Evolutionary conservation across 1,284 basidiomycete genomes (phyloP).

Genomic region (Rugosomyces carneus): DNA sequence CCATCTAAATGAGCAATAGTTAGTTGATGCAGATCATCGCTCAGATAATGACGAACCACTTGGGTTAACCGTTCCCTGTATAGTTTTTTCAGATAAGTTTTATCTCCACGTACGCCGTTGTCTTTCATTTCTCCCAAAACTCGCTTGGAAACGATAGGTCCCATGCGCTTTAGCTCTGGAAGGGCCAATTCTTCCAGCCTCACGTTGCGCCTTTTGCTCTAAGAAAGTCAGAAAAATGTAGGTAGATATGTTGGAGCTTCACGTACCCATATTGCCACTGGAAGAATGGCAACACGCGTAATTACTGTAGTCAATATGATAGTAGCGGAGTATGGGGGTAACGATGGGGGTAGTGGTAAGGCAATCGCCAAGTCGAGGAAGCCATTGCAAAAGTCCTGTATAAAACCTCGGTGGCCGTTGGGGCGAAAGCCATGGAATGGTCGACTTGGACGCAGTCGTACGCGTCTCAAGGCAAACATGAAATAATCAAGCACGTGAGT

Average conservation of each 20-base stretch:
- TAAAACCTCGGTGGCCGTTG: conserved; percentile 21
- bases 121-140: conserved; percentile 55
- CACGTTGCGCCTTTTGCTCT: conserved; percentile 63
- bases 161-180: conserved; percentile 56
- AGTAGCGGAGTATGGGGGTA: conserved; percentile 69
- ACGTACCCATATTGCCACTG: conserved; percentile 78
- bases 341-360: conserved; percentile 57
- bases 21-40: not conserved
- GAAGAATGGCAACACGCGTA: conserved; percentile 65
- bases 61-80: conserved; percentile 43
- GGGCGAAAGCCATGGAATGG: conserved; percentile 9
- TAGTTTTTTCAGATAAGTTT: conserved; percentile 43
- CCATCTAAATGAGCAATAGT: conserved; percentile 35
- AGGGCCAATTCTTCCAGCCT: conserved; percentile 62
- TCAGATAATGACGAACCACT: conserved; percentile 28
- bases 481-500: conserved; percentile 13
- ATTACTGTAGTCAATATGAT: conserved; percentile 72
- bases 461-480: conserved; percentile 32
- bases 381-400: conserved; percentile 32
- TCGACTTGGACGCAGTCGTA: conserved; percentile 22
- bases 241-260: not conserved
- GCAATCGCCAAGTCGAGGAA: conserved; percentile 57
- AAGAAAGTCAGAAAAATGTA: conserved; percentile 3
- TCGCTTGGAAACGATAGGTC: conserved; percentile 44
- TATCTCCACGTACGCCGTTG: conserved; percentile 46